phyloP scores from a whole-genome alignment of 2,329 filamentous ascomycete species.

The Epicoccum nigrum region DNA sequence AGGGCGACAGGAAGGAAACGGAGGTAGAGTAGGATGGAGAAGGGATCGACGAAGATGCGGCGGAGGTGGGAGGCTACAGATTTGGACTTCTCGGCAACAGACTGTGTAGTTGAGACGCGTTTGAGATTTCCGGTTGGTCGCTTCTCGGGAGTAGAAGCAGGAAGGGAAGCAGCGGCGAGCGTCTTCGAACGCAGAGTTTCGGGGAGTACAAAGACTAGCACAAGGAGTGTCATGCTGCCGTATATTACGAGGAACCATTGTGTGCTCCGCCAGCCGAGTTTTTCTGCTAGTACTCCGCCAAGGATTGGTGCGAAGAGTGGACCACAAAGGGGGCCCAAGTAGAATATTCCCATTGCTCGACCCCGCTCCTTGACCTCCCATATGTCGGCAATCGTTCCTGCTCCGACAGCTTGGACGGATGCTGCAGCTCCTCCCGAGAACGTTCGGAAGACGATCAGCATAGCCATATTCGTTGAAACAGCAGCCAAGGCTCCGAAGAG shows the following conservation, averaged over 20 bases:
- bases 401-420: slow-evolving; percentile 48
- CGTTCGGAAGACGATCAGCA: slow-evolving; percentile 46
- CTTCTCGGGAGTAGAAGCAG: slow-evolving; percentile 2
- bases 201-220: slow-evolving; percentile 44
- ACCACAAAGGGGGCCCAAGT: slow-evolving; percentile 47
- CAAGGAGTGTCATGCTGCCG: slow-evolving; percentile 38
- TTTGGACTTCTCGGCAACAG: slow-evolving; percentile 41
- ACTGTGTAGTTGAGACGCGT: slow-evolving; percentile 9
- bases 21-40: slow-evolving; percentile 47
- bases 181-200: slow-evolving; percentile 46
- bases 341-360: slow-evolving; percentile 49
- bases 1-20: slow-evolving; percentile 47
- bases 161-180: slow-evolving; percentile 20
- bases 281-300: slow-evolving; percentile 42
- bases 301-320: slow-evolving; percentile 49
- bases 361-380: slow-evolving; percentile 48
- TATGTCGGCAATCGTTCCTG: slow-evolving; percentile 47
- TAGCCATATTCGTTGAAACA: slow-evolving; percentile 43
- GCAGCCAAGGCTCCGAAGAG: slow-evolving; percentile 43
- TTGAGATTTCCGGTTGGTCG: slow-evolving; percentile 3
- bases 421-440: slow-evolving; percentile 47
- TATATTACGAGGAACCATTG: slow-evolving; percentile 50
- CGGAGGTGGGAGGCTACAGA: slow-evolving; percentile 33
- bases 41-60: slow-evolving; percentile 48
- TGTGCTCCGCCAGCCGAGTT: slow-evolving; percentile 47